phyloP scores from a whole-genome alignment of 2,329 filamentous ascomycete genomes.

The Pestalotiopsis sp. region DNA sequence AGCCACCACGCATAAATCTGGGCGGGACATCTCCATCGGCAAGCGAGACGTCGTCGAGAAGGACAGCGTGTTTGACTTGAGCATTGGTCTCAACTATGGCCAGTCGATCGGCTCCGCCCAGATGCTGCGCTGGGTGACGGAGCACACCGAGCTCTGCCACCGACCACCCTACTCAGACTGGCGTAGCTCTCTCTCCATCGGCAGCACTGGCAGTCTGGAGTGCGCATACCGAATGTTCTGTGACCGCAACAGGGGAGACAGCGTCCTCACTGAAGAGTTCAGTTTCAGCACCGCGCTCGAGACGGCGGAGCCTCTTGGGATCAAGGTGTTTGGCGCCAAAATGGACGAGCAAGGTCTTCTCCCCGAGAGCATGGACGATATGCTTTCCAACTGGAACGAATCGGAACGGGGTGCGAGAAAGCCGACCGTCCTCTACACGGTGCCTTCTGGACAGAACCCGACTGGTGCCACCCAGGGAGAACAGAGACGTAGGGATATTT shows the following conservation, averaged over 20 bases:
- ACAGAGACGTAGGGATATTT: constrained; percentile 71
- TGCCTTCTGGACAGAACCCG: constrained; percentile 84
- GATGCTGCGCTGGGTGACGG: constrained; percentile 86
- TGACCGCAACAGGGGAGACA: constrained; percentile 69
- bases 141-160: constrained; percentile 92
- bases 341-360: constrained; percentile 59
- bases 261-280: constrained; percentile 85
- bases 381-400: constrained; percentile 54
- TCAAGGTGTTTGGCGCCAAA: constrained; percentile 51
- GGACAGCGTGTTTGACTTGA: constrained; percentile 66
- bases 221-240: constrained; percentile 83
- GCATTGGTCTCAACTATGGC: constrained; percentile 90
- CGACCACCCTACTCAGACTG: constrained; percentile 89
- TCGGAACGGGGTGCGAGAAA: constrained; percentile 43
- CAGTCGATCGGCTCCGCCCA: constrained; percentile 86
- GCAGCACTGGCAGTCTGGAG: constrained; percentile 85
- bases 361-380: constrained; percentile 52
- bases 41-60: constrained; percentile 75
- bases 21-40: constrained; percentile 66
- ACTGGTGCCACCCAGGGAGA: constrained; percentile 80
- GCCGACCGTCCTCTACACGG: constrained; percentile 61
- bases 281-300: constrained; percentile 78
- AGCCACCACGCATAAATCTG: constrained; percentile 29
- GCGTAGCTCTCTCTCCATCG: constrained; percentile 80
- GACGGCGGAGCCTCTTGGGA: constrained; percentile 56